Evolutionary conservation across 257 asterid genomes (phyloP), one percentile per base, ranked within the genome.

Genomic region (Gardenia jasminoides): DNA sequence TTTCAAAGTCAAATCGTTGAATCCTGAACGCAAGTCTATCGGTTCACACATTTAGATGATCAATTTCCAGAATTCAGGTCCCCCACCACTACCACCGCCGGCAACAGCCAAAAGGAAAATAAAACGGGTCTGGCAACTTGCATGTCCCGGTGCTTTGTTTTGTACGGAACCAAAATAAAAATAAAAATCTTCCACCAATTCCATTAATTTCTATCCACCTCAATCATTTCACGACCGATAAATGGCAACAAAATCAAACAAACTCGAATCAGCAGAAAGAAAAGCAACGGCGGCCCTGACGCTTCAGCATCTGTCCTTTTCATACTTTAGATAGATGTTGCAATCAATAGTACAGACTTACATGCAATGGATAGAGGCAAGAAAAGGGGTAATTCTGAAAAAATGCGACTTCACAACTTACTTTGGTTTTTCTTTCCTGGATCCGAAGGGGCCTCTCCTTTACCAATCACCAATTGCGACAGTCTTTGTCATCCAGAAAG

Each of bases 81-180:
- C 76, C 58, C 76, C 58, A 61, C 67, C 67, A 61, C 36, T 28
- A 61, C n/a, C n/a, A n/a, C n/a, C n/a, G n/a, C n/a, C n/a, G n/a
- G n/a, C 76, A 64, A 48, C 10, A 4, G 26, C 36, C 17, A 28
- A 16, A n/a, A 48, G 39, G 10, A 1, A 72, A 28, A 36, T 6
- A 26, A 70, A n/a, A 72, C 1, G 8, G 17, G 41, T 30, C 24
- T 22, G 17, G 76, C 76, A 72, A 72, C 30, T 72, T 72, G 66
- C 77, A 30, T n/a, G 12, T 46, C 76, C 52, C 28, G 17, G 64
- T 72, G 22, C 5, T 28, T 48, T 2, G 28, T 16, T 52, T 73
- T 3, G 77, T 52, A 4, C 24, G 7, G 56, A 74, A 39, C 11
- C 26, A 62, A 58, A 33, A 33, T 36, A 5, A n/a, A n/a, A n/a